Percentiles rank a stretch among this genome's conserved stretches.
These are phyloP conservation scores for Penicillium manginii DNA, from an alignment of 495 filamentous ascomycete species.

Conservation along the genomic window DNA sequence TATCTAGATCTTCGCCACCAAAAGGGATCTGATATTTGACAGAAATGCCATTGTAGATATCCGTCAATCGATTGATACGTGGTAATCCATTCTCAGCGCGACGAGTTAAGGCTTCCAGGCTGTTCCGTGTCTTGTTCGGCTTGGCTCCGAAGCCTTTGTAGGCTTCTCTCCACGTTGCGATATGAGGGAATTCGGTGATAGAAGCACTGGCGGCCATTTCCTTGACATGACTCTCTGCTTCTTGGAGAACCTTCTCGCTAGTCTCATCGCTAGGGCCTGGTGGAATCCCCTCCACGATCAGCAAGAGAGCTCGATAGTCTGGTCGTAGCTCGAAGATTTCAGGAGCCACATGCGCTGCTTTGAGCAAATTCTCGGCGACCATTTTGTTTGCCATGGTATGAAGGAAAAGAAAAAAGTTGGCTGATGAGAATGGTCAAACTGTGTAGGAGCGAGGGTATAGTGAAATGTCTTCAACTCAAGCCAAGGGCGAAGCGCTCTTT, in stretches of 20 bases:
- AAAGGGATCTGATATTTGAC: conserved; percentile 41
- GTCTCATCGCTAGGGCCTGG: conserved; percentile 19
- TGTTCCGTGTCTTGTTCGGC: conserved; percentile 30
- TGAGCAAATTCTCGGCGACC: conserved; percentile 13
- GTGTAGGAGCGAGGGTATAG: no score
- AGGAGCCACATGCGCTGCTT: conserved; percentile 18
- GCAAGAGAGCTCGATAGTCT: conserved; percentile 28
- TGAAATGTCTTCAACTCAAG: no score
- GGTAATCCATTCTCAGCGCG: conserved; percentile 34
- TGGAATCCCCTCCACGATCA: conserved; percentile 29
- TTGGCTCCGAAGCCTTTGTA: conserved; percentile 32
- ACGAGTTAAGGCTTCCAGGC: conserved; percentile 36
- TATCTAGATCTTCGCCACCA: conserved; percentile 38
- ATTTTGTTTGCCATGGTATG: conserved; percentile 10
- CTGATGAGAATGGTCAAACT: neutral
- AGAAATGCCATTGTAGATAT: conserved; percentile 42
- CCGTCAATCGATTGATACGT: conserved; percentile 37
- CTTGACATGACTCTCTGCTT: conserved; percentile 20
- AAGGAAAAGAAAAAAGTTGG: neutral
- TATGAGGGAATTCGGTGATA: conserved; percentile 27
- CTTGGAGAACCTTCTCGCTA: conserved; percentile 20
- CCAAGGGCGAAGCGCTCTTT: neutral
- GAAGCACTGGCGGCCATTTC: conserved; percentile 5
- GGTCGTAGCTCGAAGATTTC: conserved; percentile 28
- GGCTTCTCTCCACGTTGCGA: conserved; percentile 28